Evolutionary conservation across 228 moss, liverwort and hornwort genomes (phyloP), one percentile per base, ranked within the genome.

Genomic region (Sphagnum magellanicum): DNA sequence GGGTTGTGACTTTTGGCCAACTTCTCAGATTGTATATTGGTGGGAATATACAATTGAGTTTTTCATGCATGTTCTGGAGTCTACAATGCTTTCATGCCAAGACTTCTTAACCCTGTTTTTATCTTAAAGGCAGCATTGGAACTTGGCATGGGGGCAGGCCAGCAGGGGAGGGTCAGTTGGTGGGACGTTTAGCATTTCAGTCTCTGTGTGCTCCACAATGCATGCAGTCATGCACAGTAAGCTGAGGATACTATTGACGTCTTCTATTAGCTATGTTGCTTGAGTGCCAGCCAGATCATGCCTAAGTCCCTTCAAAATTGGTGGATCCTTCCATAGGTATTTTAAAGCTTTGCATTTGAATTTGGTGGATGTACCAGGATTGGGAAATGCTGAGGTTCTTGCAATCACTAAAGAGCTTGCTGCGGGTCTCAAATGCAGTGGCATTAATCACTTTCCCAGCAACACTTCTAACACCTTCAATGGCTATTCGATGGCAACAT

Each of bases 131-230:
- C 61, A 3, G 5, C 15, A 4, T 51, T 71, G 15, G 10, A 32
- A 32, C 32, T 32, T 32, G 32, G 32, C 32, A 32, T 32, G 32
- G 32, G 32, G 68, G 63, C 87, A 92, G 92, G 77, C 73, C 83
- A 65, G 73, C 72, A 65, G 72, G 76, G 71, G 89, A 70, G 63
- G 72, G 71, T 75, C 86, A 81, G 71, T 78, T 74, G 72, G 84
- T 97, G 51, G 93, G 96, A 59, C 83, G 90, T 60, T 87, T 97
- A 72, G 90, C 89, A 70, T 74, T 97, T 16, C 96, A 97, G 68
- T 97, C 93, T 53, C 77, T 97, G 47, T 91, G 93, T 77, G 88
- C 93, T 79, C 96, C 96, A 69, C 89, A 93, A 72, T 97, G 89
- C 76, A 88, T 91, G 86, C 81, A 83, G 65, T 74, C 86, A 65